Evolutionary conservation across 768 basidiomycete genomes (phyloP), one percentile per base, ranked within the genome.

Genomic region (Paxillus involutus): DNA sequence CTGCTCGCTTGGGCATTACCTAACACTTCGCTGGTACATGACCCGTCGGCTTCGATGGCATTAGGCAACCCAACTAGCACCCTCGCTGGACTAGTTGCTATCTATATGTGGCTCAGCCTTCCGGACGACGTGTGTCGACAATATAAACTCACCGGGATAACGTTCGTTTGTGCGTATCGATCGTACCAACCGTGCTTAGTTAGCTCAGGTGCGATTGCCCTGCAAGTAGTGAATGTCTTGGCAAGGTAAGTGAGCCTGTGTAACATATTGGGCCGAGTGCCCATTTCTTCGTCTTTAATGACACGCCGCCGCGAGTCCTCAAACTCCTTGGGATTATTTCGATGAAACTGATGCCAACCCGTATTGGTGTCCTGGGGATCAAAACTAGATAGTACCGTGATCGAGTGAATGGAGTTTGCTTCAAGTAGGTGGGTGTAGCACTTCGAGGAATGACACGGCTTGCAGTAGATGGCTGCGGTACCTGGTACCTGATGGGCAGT

Each of bases 161-260:
- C 40, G n/a, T 44, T 47, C 4, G 55, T 45, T 52, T 63, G 63
- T 40, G 52, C 52, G 46, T 61, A 65, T 50, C 63, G 61, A 54
- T 91, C 88, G 59, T 90, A 90, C 80, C 82, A 89, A 4, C 88
- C 89, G 19, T 67, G 65, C 41, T 63, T 68, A n/a, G 77, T 71
- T 32, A 67, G 67, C 8, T 68, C 59, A 9, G 58, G 40, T 56
- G 78, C 77, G 14, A 78, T 51, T 2, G 86, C 80, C 41, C 71
- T 76, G 62, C 82, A 84, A 35, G 68, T 68, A 9, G 57, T 60
- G 58, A 80, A 88, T 19, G 69, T 72, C 49, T 73, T 64, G 10
- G 88, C 82, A 19, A 78, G 69, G 42, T 80, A 63, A 6, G 71
- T 71, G 29, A 85, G 74, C 45, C 77, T 60, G 63, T 70, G 56